Evolutionary conservation across 495 filamentous ascomycete genomes (phyloP).

Genomic region (Chaetomium tenue): DNA sequence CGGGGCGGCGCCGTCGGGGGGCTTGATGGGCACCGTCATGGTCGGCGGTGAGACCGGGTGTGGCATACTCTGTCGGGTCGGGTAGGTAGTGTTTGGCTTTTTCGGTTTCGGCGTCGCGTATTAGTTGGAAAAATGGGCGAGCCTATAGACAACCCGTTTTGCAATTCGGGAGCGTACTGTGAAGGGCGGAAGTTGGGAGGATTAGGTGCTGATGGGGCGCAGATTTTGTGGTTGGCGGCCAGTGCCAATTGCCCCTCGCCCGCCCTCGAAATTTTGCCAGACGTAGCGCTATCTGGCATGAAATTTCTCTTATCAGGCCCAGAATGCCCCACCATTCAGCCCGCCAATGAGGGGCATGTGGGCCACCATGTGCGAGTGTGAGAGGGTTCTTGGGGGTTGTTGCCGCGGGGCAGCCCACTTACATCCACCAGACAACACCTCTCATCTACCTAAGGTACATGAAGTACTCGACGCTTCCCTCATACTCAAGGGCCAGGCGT

Average conservation of each 20-base stretch:
- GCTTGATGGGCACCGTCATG: slow-evolving; percentile 39
- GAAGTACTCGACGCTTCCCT: too few species aligned
- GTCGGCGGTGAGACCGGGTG: slow-evolving; percentile 28
- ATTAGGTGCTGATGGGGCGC: slow-evolving; percentile 10
- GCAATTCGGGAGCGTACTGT: background rate
- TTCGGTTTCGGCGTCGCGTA: background rate
- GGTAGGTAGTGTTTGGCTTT: background rate
- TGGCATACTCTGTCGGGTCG: slow-evolving; percentile 25
- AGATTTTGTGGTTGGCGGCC: slow-evolving; percentile 1
- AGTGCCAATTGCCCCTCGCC: slow-evolving; percentile 1
- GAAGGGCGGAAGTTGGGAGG: background rate
- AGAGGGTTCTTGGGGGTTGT: too few species aligned
- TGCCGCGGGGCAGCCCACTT: too few species aligned
- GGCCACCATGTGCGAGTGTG: background rate
- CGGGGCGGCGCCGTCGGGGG: slow-evolving; percentile 41
- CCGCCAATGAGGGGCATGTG: slow-evolving; percentile 16
- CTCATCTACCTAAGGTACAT: too few species aligned
- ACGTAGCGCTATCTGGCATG: slow-evolving; percentile 5
- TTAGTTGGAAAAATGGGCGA: slow-evolving; percentile 15
- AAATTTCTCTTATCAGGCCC: slow-evolving; percentile 9
- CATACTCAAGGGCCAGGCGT: too few species aligned
- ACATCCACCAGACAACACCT: too few species aligned
- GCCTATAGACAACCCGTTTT: background rate
- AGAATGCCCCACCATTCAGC: background rate
- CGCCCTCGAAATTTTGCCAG: background rate